Conservation (phyloP, 176 grass and related monocot species). For the Saccharum spontaneum region DNA sequence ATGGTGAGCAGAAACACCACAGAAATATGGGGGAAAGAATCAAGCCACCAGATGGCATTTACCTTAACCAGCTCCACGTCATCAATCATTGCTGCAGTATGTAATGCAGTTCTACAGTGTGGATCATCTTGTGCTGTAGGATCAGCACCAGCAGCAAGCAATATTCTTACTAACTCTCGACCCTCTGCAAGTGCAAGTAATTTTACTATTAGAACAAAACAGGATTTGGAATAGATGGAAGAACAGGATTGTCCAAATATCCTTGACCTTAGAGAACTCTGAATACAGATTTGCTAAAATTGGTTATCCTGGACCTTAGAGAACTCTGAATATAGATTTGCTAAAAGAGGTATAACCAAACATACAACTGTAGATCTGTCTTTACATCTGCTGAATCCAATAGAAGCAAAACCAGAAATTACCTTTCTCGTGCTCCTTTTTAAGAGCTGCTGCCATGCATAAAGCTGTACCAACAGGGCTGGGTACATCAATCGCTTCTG, state of each 20-base stretch:
- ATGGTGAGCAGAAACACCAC: constrained; percentile 11
- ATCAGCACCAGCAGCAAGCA: constrained; percentile 95
- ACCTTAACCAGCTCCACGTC: constrained; percentile 96
- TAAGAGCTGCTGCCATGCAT: constrained; percentile 96
- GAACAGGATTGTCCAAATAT: background rate
- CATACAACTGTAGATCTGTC: background rate
- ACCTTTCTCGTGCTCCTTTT: constrained; percentile 97
- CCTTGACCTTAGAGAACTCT: constrained; percentile 23
- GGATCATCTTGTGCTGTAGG: constrained; percentile 81
- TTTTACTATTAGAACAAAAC: constrained; percentile 31
- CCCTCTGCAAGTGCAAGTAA: constrained; percentile 71
- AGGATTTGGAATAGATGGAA: constrained; percentile 21
- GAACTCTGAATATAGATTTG: constrained; percentile 26
- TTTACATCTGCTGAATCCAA: constrained; percentile 3
- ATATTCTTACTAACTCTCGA: constrained; percentile 83
- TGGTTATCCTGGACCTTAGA: background rate
- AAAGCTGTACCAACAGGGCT: constrained; percentile 81
- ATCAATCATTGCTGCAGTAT: constrained; percentile 99
- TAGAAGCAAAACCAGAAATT: constrained; percentile 37
- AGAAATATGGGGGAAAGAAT: constrained; percentile 6
- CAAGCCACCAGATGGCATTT: constrained; percentile 19
- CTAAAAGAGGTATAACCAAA: background rate
- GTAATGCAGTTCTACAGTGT: constrained; percentile 85
- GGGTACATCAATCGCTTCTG: constrained; percentile 76
- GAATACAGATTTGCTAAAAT: background rate